Percentiles rank a stretch among this genome's conserved stretches.
These are phyloP conservation scores for Russula vinacea DNA, from an alignment of 768 basidiomycete genomes.

Conservation along the genomic window DNA sequence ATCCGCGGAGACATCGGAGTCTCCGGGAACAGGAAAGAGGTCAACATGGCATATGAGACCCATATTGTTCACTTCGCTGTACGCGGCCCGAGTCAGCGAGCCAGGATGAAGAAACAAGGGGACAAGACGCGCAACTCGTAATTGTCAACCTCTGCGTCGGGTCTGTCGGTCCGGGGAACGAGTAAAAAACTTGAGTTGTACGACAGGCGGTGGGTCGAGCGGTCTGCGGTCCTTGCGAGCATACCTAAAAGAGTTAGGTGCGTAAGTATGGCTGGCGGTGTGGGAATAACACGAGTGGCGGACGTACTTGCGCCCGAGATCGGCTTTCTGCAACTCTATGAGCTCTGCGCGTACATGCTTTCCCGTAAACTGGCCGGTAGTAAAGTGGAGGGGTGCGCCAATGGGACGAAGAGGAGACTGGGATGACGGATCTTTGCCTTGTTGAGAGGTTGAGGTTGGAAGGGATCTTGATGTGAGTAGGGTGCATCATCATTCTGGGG, in stretches of 20 bases:
- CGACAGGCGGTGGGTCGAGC: constrained; percentile 34
- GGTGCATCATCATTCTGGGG: constrained; percentile 12
- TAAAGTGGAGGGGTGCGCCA: constrained; percentile 33
- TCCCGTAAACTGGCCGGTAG: constrained; percentile 36
- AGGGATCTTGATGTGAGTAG: constrained; percentile 9
- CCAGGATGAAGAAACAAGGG: not conserved
- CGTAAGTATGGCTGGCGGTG: not conserved
- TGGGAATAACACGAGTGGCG: not conserved
- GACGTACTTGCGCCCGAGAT: constrained; percentile 37
- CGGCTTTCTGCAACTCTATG: constrained; percentile 36
- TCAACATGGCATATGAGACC: constrained; percentile 78
- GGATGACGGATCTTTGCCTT: constrained; percentile 13
- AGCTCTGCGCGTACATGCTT: constrained; percentile 33
- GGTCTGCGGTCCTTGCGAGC: constrained; percentile 33
- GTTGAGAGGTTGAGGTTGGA: constrained; percentile 7
- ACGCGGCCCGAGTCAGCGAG: constrained; percentile 7
- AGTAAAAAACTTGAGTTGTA: constrained; percentile 31
- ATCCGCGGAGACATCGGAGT: constrained; percentile 16
- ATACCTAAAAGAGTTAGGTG: constrained; percentile 24
- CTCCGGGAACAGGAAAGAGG: constrained; percentile 54
- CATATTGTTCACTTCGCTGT: constrained; percentile 56
- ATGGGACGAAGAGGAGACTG: constrained; percentile 24
- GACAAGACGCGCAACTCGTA: constrained; percentile 25
- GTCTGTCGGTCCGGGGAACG: constrained; percentile 20
- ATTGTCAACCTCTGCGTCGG: constrained; percentile 26